Evolutionary conservation across 345 rosid genomes (phyloP), one percentile per base, ranked within the genome.

Genomic region (Rhodamnia rubescens): DNA sequence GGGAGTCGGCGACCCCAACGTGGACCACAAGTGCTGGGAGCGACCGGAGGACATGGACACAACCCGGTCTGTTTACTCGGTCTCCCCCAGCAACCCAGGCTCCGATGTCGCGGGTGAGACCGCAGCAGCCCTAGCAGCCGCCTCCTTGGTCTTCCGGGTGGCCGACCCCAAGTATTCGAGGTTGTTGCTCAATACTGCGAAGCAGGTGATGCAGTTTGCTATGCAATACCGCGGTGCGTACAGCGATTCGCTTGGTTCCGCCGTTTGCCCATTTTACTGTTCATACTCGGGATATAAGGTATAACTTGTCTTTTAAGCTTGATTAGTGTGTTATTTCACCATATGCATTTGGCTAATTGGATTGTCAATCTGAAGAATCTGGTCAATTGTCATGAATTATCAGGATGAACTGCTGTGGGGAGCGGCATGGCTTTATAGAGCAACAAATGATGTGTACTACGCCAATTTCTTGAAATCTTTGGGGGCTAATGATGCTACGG

Each of bases 31-130:
- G 86, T 96, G 99, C 87, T 96, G 98, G 99, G 98, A 96, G 88
- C 83, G 99, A 42, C 98, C 99, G 0, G 99, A 96, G 87, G 99
- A 96, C 87, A 96, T 96, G 99, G 98, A 94, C 91, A 95, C 99
- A 0, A 90, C 86, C 47, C 92, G 99, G 12, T 83, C 95, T 0
- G 93, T 94, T 50, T 96, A 93, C 90, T 93, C 90, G 0, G 96
- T 96, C 14, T 95, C 98, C 3, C n/a, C 97, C 0, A 90, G 92
- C 56, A 94, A 89, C 86, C 98, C 98, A 0, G 98, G 99, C n/a
- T 96, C 99, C 0, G 99, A 96, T 16, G 97, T 96, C 0, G 99
- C 99, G 1, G 99, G 91, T 0, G 98, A 96, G 89, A 96, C 94
- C 0, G 98, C 99, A 0, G 99, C 99, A 0, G 98, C 99, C 1